These are phyloP conservation scores for Spizellomyces sp. DNA, from an alignment of 192 early-diverging fungal species.

Conservation along the genomic window DNA sequence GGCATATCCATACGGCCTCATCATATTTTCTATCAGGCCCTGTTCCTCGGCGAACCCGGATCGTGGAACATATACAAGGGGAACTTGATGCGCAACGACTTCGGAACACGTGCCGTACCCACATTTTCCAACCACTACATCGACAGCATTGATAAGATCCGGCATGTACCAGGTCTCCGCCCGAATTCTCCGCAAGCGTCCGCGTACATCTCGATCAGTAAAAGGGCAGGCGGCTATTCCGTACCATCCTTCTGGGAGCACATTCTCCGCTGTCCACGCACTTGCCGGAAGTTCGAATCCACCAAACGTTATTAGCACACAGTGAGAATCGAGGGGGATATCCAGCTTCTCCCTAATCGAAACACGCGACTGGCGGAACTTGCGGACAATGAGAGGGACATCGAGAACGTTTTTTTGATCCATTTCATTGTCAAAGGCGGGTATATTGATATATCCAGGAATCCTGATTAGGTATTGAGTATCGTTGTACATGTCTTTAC, in stretches of 20 bases:
- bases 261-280: neutral
- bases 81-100: constrained; percentile 46
- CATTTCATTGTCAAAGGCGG: constrained; percentile 26
- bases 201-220: constrained; percentile 5
- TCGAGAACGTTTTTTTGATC: constrained; percentile 23
- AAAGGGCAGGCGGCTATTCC: constrained; percentile 25
- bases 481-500: constrained; percentile 32
- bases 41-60: constrained; percentile 54
- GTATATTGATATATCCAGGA: constrained; percentile 48
- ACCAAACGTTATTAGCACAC: constrained; percentile 55
- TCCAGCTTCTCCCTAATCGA: constrained; percentile 32
- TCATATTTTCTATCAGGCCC: constrained; percentile 48
- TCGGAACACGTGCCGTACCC: constrained; percentile 61
- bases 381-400: constrained; percentile 47
- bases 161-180: constrained; percentile 39
- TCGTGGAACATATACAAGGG: constrained; percentile 53
- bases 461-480: constrained; percentile 45
- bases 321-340: constrained; percentile 35
- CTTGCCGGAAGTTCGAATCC: constrained; percentile 36
- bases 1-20: constrained; percentile 41
- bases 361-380: constrained; percentile 12
- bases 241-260: constrained; percentile 47
- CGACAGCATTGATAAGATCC: constrained; percentile 49
- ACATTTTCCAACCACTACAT: constrained; percentile 55
- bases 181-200: constrained; percentile 26